Evolutionary conservation across 202 grass and related monocot species (phyloP).

Genomic region (Eragrostis tef): DNA sequence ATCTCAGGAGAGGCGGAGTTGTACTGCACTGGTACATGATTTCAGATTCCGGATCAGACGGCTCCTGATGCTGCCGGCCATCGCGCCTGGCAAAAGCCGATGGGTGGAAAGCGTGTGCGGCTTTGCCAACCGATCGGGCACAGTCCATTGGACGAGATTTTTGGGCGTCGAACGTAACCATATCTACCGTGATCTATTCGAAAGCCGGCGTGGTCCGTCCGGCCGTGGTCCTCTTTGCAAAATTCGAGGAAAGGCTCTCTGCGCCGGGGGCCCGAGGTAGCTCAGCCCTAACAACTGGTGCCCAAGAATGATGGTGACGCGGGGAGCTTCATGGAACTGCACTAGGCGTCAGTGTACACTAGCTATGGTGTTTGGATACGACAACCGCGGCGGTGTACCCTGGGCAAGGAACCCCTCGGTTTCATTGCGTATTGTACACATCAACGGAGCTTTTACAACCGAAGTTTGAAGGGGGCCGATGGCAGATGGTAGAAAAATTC

Average conservation of each 20-base stretch:
- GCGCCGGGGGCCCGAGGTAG: conserved; percentile 17
- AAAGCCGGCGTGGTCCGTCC: conserved; percentile 38
- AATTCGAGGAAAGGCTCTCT: conserved; percentile 46
- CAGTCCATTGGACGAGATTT: conserved; percentile 30
- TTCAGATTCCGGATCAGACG: neutral
- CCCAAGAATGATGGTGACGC: conserved; percentile 23
- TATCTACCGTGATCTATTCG: conserved; percentile 52
- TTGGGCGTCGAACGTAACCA: conserved; percentile 42
- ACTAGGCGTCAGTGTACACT: neutral
- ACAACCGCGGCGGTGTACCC: too few species aligned
- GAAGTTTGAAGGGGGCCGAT: too few species aligned
- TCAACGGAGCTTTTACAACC: too few species aligned
- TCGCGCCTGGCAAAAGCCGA: neutral
- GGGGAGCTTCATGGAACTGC: conserved; percentile 29
- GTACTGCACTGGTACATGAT: neutral
- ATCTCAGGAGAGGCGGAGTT: conserved; percentile 1
- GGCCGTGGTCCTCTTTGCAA: conserved; percentile 33
- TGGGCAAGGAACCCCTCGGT: too few species aligned
- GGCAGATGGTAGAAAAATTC: too few species aligned
- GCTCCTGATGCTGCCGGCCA: neutral
- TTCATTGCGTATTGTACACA: too few species aligned
- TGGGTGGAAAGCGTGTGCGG: neutral
- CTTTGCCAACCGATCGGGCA: conserved; percentile 42
- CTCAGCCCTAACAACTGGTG: neutral
- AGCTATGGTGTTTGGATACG: too few species aligned